Base-by-base conservation (phyloP, 2,329 filamentous ascomycete species). In the Monosporascus sp. region DNA sequence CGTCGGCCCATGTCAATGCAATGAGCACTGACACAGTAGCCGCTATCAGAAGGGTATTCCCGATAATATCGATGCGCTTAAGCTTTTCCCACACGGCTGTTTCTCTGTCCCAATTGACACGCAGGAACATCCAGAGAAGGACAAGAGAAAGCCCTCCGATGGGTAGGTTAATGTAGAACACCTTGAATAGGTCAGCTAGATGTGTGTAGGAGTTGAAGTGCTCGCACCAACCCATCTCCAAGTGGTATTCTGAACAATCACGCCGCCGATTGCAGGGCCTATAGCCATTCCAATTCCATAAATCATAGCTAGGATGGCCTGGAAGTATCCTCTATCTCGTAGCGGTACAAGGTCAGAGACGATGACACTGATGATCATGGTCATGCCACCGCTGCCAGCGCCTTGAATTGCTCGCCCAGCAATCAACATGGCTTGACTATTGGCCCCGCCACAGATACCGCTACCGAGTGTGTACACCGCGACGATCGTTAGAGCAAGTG, bases 281-380 rank as follows among this genome's bases (percentile, higher is more conserved):
- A 65, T 16, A 1, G 60, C 31, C 1, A 54, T 56, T 6, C 54
- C 56, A 7, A 61, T 37, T 2, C 50, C 53, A 22, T 52, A 59
- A 2, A 53, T 51, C 17, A 50, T 41, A 2, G 56, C 51, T 16
- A 61, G 52, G 5, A 65, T 51, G 7, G 55, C 55, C 24, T 59
- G 50, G 14, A 71, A 79, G 7, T 70, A 69, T 2, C 73, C 72
- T 50, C 78, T 64, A 52, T 78, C 65, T 7, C 72, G 64, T n/a
- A 82, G 61, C 0, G 78, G 75, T 0, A 80, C 71, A 2, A 81
- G 63, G 50, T 82, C 78, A 41, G 69, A 75, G 26, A 78, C 66
- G 22, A 82, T 73, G 45, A 80, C 67, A 45, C 79, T 73, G 7
- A 71, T 66, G 1, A 80, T 66, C 41, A 76, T 61, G 44, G 67